Evolutionary conservation across 2,329 filamentous ascomycete genomes (phyloP).

Genomic region (Beauveria sp.): DNA sequence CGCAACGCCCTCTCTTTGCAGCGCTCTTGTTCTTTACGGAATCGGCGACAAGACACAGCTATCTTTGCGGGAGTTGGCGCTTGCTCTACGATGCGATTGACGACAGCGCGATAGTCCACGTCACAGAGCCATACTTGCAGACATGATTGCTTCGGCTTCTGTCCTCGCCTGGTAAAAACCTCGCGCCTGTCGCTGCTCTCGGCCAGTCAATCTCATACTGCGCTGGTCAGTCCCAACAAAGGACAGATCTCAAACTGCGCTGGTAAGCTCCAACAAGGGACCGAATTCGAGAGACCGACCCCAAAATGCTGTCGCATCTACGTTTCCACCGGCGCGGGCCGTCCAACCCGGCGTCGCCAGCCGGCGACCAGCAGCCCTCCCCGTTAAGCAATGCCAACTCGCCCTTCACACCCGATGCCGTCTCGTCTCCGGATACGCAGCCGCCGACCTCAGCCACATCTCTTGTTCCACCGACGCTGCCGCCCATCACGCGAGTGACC

Average conservation of each 20-base stretch:
- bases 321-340: slow-evolving; percentile 51
- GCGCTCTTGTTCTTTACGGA: background rate
- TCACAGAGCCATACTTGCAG: background rate
- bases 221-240: background rate
- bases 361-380: slow-evolving; percentile 38
- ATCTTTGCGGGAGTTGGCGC: background rate
- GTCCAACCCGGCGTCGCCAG: slow-evolving; percentile 48
- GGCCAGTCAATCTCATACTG: background rate
- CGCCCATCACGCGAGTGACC: slow-evolving; percentile 42
- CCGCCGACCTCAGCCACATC: slow-evolving; percentile 28
- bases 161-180: background rate
- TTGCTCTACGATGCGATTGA: background rate
- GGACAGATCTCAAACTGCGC: background rate
- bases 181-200: background rate
- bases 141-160: background rate
- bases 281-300: too few relatives aligned
- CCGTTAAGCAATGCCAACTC: slow-evolving; percentile 31
- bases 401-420: slow-evolving; percentile 32
- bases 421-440: slow-evolving; percentile 27
- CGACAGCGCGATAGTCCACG: background rate
- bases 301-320: slow-evolving; percentile 43
- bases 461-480: slow-evolving; percentile 39
- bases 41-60: background rate
- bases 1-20: background rate
- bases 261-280: background rate